These are phyloP conservation scores for Zasmidium angulare DNA, from an alignment of 2,329 filamentous ascomycete species.

Conservation along the genomic window DNA sequence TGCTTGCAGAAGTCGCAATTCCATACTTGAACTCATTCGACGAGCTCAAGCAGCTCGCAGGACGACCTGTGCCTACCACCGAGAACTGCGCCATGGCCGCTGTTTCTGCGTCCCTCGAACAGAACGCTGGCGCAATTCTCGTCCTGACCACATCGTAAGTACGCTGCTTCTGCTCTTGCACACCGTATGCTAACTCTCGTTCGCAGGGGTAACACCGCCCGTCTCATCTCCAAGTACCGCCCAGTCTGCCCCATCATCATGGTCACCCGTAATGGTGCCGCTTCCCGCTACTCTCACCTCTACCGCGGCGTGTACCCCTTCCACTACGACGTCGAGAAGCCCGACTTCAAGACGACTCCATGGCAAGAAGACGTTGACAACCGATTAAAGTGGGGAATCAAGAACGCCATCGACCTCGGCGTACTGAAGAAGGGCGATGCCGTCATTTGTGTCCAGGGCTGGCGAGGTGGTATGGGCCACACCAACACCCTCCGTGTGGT, in stretches of 20 bases:
- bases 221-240: slow-evolving; percentile 96
- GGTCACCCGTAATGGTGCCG: slow-evolving; percentile 84
- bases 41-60: slow-evolving; percentile 81
- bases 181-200: slow-evolving; percentile 83
- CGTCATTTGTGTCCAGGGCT: slow-evolving; percentile 83
- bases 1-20: slow-evolving; percentile 95
- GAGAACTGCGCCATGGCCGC: slow-evolving; percentile 98
- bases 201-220: slow-evolving; percentile 76
- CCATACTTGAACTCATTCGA: slow-evolving; percentile 96
- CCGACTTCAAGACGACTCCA: slow-evolving; percentile 86
- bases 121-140: slow-evolving; percentile 94
- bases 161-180: slow-evolving; percentile 74
- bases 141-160: slow-evolving; percentile 84
- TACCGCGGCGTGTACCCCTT: slow-evolving; percentile 99
- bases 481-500: slow-evolving; percentile 72
- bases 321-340: slow-evolving; percentile 88
- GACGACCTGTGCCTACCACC: slow-evolving; percentile 79
- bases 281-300: slow-evolving; percentile 86
- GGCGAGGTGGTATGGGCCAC: slow-evolving; percentile 88
- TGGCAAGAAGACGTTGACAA: slow-evolving; percentile 99
- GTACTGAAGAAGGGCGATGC: slow-evolving; percentile 71
- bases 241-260: slow-evolving; percentile 99
- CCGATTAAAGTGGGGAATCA: slow-evolving; percentile 95
- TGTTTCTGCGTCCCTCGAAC: slow-evolving; percentile 90
- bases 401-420: slow-evolving; percentile 78